These are phyloP conservation scores for Coffea canephora DNA, from an alignment of 257 asterid species.

Conservation along the genomic window DNA sequence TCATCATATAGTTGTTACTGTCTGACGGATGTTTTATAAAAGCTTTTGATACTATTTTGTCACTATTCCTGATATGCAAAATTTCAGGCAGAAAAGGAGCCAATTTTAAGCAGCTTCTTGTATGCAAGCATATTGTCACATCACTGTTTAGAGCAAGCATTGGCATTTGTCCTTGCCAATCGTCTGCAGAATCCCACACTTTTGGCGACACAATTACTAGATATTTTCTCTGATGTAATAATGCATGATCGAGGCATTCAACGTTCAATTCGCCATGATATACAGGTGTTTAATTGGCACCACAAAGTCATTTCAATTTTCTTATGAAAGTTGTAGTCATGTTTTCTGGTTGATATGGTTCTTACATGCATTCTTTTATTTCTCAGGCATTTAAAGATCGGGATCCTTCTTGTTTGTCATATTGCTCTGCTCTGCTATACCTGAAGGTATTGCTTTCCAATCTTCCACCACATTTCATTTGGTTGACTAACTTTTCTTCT, in stretches of 20 bases:
- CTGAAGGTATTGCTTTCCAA: neutral
- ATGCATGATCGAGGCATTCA: constrained; percentile 39
- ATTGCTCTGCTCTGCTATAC: constrained; percentile 33
- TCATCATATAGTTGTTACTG: neutral
- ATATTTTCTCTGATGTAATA: constrained; percentile 40
- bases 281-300: constrained; percentile 32
- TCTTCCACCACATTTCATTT: constrained; percentile 5
- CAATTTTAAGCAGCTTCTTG: constrained; percentile 47
- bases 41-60: neutral
- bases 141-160: constrained; percentile 41
- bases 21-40: neutral
- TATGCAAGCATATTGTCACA: constrained; percentile 43
- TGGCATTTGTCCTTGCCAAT: constrained; percentile 7
- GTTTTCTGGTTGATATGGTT: too few relatives aligned
- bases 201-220: constrained; percentile 43
- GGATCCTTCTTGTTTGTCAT: constrained; percentile 51
- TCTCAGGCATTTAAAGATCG: constrained; percentile 41
- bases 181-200: constrained; percentile 48
- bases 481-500: neutral
- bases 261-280: constrained; percentile 43
- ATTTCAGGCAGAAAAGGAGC: constrained; percentile 50
- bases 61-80: neutral
- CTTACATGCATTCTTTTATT: neutral
- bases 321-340: neutral
- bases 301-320: neutral